phyloP scores from a whole-genome alignment of 345 rosid species.

The Pugionium cornutum region DNA sequence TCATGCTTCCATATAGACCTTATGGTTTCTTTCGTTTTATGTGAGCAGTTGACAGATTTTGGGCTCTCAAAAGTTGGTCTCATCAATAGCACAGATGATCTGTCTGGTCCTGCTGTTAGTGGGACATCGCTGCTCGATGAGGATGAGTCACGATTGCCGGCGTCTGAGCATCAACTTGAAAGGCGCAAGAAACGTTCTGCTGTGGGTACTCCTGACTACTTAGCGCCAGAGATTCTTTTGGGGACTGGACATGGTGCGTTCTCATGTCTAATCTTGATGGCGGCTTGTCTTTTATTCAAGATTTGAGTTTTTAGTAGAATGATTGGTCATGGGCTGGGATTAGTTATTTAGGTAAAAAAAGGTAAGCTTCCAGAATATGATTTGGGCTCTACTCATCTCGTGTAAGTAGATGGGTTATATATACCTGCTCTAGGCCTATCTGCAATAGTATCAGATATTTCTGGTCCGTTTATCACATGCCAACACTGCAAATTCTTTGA shows the following conservation, averaged over 20 bases:
- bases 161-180: constrained; percentile 61
- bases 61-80: constrained; percentile 70
- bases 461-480: constrained; percentile 24
- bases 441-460: constrained; percentile 15
- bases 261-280: constrained; percentile 20
- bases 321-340: constrained; percentile 17
- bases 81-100: constrained; percentile 97
- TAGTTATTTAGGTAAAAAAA: constrained; percentile 5
- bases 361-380: neutral
- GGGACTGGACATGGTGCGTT: constrained; percentile 99
- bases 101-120: constrained; percentile 64
- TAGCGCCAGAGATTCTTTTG: constrained; percentile 98
- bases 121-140: constrained; percentile 87
- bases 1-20: neutral
- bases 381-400: constrained; percentile 1
- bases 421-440: neutral
- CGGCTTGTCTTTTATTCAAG: neutral
- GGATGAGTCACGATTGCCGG: constrained; percentile 63
- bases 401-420: constrained; percentile 9
- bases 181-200: constrained; percentile 96
- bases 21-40: constrained; percentile 30
- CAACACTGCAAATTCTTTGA: neutral
- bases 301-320: constrained; percentile 11
- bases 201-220: constrained; percentile 98
- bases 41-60: constrained; percentile 44